Evolutionary conservation across 169 alveolate genomes (phyloP).

Genomic region (Eimeria maxima): DNA sequence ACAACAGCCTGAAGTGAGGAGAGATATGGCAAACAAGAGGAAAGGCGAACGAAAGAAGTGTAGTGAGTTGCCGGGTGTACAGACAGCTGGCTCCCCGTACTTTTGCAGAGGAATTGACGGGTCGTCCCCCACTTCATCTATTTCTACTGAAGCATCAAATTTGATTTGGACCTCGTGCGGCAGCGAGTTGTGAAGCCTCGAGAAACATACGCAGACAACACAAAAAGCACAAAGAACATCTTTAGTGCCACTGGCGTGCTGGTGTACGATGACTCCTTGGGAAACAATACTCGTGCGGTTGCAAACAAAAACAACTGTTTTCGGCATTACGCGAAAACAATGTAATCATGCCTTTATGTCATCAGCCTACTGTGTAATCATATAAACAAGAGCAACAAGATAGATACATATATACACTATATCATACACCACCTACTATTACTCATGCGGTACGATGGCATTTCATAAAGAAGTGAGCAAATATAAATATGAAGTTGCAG

Average conservation of each 20-base stretch:
- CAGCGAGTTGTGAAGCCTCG: conserved; percentile 48
- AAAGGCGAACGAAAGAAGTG: background rate
- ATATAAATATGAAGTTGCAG: background rate
- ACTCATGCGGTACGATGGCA: background rate
- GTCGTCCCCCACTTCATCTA: conserved; percentile 71
- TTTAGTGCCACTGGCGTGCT: background rate
- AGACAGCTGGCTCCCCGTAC: background rate
- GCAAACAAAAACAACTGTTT: background rate
- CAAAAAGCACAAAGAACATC: background rate
- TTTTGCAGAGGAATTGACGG: conserved; percentile 54
- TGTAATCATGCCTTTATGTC: no score
- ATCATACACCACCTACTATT: no score
- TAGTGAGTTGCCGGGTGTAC: background rate
- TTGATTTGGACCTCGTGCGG: conserved; percentile 73
- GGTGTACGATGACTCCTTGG: background rate
- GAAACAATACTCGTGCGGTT: background rate
- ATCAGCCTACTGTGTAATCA: no score
- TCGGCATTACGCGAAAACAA: no score
- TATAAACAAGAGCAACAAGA: no score
- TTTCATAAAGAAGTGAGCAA: background rate
- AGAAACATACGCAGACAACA: background rate
- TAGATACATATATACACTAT: no score
- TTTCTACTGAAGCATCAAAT: conserved; percentile 53
- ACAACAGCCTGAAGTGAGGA: no score
- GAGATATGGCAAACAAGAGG: background rate